phyloP scores from a whole-genome alignment of 257 asterid genomes.

The Jacaranda copaia region DNA sequence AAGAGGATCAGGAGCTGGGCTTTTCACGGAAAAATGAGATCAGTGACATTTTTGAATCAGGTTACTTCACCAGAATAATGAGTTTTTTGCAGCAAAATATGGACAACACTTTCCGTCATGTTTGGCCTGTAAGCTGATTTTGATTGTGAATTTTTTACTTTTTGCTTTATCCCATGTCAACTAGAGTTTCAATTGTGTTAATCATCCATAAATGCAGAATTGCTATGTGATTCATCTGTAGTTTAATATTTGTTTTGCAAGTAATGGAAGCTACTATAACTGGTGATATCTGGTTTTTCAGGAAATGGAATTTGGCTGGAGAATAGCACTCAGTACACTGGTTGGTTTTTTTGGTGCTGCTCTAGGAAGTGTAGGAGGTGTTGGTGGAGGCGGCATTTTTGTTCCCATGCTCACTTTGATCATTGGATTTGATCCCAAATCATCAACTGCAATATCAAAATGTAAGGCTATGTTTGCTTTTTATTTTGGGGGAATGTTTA shows the following conservation, averaged over 20 bases:
- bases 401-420: slow-evolving; percentile 67
- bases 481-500: no score
- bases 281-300: slow-evolving; percentile 19
- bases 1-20: slow-evolving; percentile 37
- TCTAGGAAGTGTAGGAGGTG: slow-evolving; percentile 70
- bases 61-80: slow-evolving; percentile 37
- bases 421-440: slow-evolving; percentile 63
- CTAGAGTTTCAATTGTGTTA: not conserved
- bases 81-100: slow-evolving; percentile 34
- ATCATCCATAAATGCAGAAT: not conserved
- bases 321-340: slow-evolving; percentile 50
- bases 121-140: slow-evolving; percentile 64
- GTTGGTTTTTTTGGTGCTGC: slow-evolving; percentile 76
- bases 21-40: slow-evolving; percentile 40
- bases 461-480: slow-evolving; percentile 37
- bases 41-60: slow-evolving; percentile 34
- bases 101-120: slow-evolving; percentile 42
- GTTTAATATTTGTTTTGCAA: not conserved
- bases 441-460: slow-evolving; percentile 70
- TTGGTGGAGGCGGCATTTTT: slow-evolving; percentile 70
- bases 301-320: slow-evolving; percentile 69
- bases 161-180: not conserved
- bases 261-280: no score
- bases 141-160: not conserved
- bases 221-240: not conserved